A percentile compares a stretch with the other conserved stretches of the same genome.
Conservation (phyloP, 371 early-diverging fungal species). For the Mucor indicus region DNA sequence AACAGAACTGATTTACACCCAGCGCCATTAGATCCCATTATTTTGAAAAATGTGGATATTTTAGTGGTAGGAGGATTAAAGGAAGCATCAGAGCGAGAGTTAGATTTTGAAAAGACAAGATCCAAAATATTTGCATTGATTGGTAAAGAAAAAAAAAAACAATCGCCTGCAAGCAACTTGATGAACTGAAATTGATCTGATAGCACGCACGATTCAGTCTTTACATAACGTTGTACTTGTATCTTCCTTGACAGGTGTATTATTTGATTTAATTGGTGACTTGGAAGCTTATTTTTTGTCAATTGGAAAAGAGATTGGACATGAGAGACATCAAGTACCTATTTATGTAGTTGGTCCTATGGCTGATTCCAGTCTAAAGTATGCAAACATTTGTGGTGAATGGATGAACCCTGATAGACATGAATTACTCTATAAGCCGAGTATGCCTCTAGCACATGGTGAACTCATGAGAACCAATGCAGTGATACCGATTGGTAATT, state of each 20-base stretch:
- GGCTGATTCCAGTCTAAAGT: conserved; percentile 74
- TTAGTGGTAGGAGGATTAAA: conserved; percentile 48
- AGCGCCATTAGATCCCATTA: conserved; percentile 58
- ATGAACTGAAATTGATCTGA: background rate
- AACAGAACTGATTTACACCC: conserved; percentile 63
- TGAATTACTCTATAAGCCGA: conserved; percentile 53
- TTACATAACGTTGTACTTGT: conserved; percentile 73
- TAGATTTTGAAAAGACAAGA: conserved; percentile 17
- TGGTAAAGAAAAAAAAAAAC: conserved; percentile 17
- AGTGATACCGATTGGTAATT: conserved; percentile 24
- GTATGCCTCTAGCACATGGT: conserved; percentile 57
- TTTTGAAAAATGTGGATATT: conserved; percentile 58
- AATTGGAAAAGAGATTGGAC: conserved; percentile 41
- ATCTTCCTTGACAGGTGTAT: conserved; percentile 63
- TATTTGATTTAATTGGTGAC: conserved; percentile 73
- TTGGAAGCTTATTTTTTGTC: conserved; percentile 51
- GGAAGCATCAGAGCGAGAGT: conserved; percentile 6
- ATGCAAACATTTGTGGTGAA: conserved; percentile 85
- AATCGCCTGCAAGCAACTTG: background rate
- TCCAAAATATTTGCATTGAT: conserved; percentile 24
- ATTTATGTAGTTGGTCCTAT: conserved; percentile 75
- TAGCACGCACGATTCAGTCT: conserved; percentile 56
- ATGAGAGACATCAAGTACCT: conserved; percentile 42
- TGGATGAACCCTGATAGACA: conserved; percentile 74
- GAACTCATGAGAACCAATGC: conserved; percentile 44